Base-by-base conservation (phyloP, 257 asterid species). In the Lavandula angustifolia region DNA sequence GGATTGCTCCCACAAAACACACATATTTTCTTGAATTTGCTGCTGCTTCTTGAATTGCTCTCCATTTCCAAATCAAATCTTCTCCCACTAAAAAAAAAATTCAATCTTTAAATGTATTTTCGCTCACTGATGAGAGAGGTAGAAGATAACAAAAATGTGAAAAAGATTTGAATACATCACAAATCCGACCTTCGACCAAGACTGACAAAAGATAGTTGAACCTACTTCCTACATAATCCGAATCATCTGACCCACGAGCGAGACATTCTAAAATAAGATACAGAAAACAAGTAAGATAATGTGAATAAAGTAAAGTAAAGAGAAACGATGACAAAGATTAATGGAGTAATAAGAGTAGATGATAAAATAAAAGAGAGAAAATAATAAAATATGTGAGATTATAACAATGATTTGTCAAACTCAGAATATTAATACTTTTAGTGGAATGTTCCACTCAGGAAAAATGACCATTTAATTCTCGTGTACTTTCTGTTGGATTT, bases 1-100 rank as follows among this genome's bases (percentile, higher is more conserved):
- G 96, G 91, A 60, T 91, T 76, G 78, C 99, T 94, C 69, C 99
- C 99, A 74, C 99, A 94, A 71, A 90, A 94, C 0, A 94, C 99
- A 70, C 98, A 90, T 58, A 91, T 85, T 82, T 64, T 88, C 89
- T 88, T 91, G 88, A 94, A 94, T 71, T 83, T 84, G 84, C 67
- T 73, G 38, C 78, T 75, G 72, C 65, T 66, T 16, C 43, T 74
- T 32, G 78, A 82, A 72, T 84, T 82, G 76, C 51, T 76, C 10
- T 84, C 94, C 91, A 85, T 86, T 75, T 54, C 14, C 75, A 69
- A 32, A 4, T 12, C 60, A 47, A 50, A 69, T 51, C 48, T 62
- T 33, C 47, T 10, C 54, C 3, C 43, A 57, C 4, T 22, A 22
- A 22, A 22, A 22, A 22, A 22, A 64, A 64, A 33, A 43, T 58